Evolutionary conservation across 192 early-diverging fungal genomes (phyloP).

Genomic region (Entomortierella beljakovae): DNA sequence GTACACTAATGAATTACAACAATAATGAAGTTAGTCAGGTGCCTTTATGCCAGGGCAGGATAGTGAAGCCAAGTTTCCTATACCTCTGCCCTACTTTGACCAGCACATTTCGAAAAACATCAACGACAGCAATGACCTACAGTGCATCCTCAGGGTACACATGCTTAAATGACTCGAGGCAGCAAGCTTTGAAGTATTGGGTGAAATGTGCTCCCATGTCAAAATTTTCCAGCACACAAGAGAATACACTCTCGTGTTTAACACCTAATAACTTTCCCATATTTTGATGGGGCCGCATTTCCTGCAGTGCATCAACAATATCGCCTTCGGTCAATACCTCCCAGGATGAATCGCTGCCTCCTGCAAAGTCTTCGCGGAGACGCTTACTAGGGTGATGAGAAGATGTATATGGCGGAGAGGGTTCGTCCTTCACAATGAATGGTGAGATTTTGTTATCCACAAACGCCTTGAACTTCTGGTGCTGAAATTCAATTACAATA

Average conservation of each 20-base stretch:
- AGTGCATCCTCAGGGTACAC: slow-evolving; percentile 47
- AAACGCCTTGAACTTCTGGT: slow-evolving; percentile 20
- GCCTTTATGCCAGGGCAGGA: background rate
- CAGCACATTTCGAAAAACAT: background rate
- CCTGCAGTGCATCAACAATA: slow-evolving; percentile 40
- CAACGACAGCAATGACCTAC: slow-evolving; percentile 21
- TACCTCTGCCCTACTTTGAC: slow-evolving; percentile 23
- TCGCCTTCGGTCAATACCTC: slow-evolving; percentile 32
- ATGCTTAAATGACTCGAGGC: slow-evolving; percentile 36
- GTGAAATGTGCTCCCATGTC: slow-evolving; percentile 35
- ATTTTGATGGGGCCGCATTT: slow-evolving; percentile 30
- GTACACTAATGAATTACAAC: slow-evolving; percentile 22
- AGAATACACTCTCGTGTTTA: slow-evolving; percentile 25
- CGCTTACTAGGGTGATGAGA: slow-evolving; percentile 26
- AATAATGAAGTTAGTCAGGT: slow-evolving; percentile 5
- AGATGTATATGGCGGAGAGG: slow-evolving; percentile 42
- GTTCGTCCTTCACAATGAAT: slow-evolving; percentile 30
- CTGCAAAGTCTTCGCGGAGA: slow-evolving; percentile 33
- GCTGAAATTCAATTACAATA: slow-evolving; percentile 36
- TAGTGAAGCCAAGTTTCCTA: slow-evolving; percentile 6
- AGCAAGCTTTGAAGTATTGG: slow-evolving; percentile 30
- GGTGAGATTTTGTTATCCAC: slow-evolving; percentile 34
- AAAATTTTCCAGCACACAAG: slow-evolving; percentile 32
- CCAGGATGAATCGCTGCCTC: slow-evolving; percentile 44
- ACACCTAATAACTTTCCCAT: slow-evolving; percentile 37